Conservation (phyloP, 352 stramenopile species). For the Phytophthora agathidicida region DNA sequence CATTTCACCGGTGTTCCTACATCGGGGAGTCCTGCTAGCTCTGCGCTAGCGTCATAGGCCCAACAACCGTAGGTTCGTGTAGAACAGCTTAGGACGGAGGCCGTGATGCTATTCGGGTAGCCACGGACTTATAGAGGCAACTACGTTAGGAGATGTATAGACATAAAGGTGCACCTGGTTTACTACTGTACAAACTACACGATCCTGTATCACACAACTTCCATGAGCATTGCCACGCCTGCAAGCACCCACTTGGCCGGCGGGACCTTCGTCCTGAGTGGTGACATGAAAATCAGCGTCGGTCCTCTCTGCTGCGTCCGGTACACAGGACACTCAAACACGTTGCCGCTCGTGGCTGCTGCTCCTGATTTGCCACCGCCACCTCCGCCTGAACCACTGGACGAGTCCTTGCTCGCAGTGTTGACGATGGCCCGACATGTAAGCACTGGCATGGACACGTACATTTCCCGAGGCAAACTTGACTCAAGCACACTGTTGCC, state of each 20-base stretch:
- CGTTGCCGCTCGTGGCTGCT: conserved; percentile 18
- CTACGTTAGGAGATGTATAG: too few relatives aligned
- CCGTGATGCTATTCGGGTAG: too few relatives aligned
- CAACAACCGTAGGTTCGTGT: too few relatives aligned
- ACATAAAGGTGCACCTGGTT: too few relatives aligned
- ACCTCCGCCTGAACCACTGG: conserved; percentile 16
- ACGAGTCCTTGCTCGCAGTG: conserved; percentile 41
- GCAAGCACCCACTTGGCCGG: conserved; percentile 92
- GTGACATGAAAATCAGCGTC: conserved; percentile 90
- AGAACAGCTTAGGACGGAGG: too few relatives aligned
- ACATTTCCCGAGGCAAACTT: conserved; percentile 91
- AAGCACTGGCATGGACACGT: conserved; percentile 92
- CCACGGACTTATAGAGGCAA: too few relatives aligned
- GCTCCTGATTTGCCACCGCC: conserved; percentile 16
- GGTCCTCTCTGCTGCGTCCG: conserved; percentile 90
- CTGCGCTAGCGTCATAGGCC: too few relatives aligned
- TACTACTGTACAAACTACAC: background rate
- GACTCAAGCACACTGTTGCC: conserved; percentile 79
- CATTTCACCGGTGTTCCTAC: too few relatives aligned
- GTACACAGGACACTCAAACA: conserved; percentile 92
- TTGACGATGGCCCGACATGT: conserved; percentile 82
- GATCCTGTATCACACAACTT: conserved; percentile 82
- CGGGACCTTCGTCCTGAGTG: conserved; percentile 86
- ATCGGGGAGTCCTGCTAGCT: too few relatives aligned
- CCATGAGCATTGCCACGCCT: conserved; percentile 90